Conservation (phyloP, 2,329 filamentous ascomycete species). For the Talaromyces rugulosus region DNA sequence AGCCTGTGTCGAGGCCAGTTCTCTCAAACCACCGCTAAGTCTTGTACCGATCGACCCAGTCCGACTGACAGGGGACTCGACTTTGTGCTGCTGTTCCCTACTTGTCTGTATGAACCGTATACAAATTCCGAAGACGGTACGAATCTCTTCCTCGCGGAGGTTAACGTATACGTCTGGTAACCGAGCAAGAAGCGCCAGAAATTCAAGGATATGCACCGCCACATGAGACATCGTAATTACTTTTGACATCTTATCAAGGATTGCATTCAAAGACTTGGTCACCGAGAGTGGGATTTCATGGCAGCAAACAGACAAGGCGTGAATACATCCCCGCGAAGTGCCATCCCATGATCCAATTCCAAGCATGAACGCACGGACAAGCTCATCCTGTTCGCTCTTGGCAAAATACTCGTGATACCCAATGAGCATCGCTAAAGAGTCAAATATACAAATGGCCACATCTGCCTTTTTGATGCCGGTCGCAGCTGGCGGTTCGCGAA, state of each 20-base stretch:
- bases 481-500: conserved; percentile 75
- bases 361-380: conserved; percentile 79
- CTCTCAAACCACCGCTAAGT: conserved; percentile 42
- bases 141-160: conserved; percentile 86
- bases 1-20: conserved; percentile 30
- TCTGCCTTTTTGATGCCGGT: conserved; percentile 81
- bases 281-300: conserved; percentile 87
- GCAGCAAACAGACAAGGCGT: conserved; percentile 90
- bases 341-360: conserved; percentile 81
- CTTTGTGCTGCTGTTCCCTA: conserved; percentile 52
- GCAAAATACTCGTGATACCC: conserved; percentile 85
- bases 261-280: conserved; percentile 76
- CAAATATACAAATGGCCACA: conserved; percentile 82
- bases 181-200: conserved; percentile 82
- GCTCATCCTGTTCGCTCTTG: conserved; percentile 81
- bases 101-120: conserved; percentile 90
- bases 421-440: conserved; percentile 79
- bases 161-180: conserved; percentile 82
- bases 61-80: conserved; percentile 29
- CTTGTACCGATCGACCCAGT: conserved; percentile 33
- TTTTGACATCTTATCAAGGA: conserved; percentile 89
- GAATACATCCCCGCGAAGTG: conserved; percentile 88
- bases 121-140: conserved; percentile 91
- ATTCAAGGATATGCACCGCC: conserved; percentile 92
- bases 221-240: conserved; percentile 92